Evolutionary conservation across 805 yeast species (phyloP), one percentile per base, ranked within the genome.

Genomic region (Ogataea neopini): DNA sequence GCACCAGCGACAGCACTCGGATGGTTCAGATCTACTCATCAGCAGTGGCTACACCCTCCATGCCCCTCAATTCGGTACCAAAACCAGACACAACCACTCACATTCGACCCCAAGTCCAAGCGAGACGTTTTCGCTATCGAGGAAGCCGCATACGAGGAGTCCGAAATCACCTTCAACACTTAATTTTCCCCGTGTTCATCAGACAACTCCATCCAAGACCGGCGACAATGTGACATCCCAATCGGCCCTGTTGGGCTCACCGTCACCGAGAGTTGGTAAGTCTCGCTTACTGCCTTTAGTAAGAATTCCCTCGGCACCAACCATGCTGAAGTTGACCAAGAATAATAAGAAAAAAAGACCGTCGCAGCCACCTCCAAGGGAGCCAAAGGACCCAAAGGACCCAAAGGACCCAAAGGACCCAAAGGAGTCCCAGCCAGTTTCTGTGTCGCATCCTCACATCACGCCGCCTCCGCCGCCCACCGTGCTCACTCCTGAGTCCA

Each of bases 91-190:
- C 48, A 19, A 37, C 2, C 64, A 62, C 40, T 59, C 66, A 1
- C 45, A 51, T n/a, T 62, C 66, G 3, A 61, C 57, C 26, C 65
- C 67, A 4, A 61, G 59, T 29, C 65, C 67, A 10, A 46, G 48
- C 23, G 64, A 57, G 43, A 43, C 51, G 11, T 18, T 47, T 10
- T 11, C 47, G 3, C 26, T 45, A 9, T 11, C 47, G 4, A 28
- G 51, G 14, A 45, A 42, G 34, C 33, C 50, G 9, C 49, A 45
- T 11, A 47, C 43, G 9, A 44, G 43, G 25, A 38, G 46, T 13
- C 62, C 60, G 3, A 41, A 39, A 30, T 54, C 65, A 1, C 62
- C 66, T n/a, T 18, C 59, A 10, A 45, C 61, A 1, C 57, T 58
- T 26, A 44, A 49, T 0, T 60, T 58, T 38, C 58, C 59, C 43